Evolutionary conservation across 1,284 basidiomycete genomes (phyloP), one percentile per base, ranked within the genome.

Genomic region (Somion occarium): DNA sequence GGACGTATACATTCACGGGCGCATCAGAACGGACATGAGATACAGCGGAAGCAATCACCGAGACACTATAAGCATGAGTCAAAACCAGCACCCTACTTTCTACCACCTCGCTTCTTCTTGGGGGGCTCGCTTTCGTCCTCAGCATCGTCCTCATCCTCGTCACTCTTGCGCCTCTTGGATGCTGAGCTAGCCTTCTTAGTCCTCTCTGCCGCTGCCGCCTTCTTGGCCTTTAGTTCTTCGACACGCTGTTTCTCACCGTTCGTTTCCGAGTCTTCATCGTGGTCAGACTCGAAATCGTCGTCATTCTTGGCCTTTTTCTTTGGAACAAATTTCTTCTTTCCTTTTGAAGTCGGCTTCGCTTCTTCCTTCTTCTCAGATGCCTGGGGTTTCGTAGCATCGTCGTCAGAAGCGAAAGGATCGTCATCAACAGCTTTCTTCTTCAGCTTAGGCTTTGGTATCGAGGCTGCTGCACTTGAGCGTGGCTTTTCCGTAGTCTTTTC

Each of bases 331-430:
- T 53, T 44, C 60, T 67, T 69, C 44, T 76, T 63, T 37, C 41
- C 30, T 41, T 47, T 49, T 19, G 27, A 38, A 20, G 57, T 55
- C 12, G 13, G 42, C 24, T 34, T 19, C 63, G 67, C 70, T 65
- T 77, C 74, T 49, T 76, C 69, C 27, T 50, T 63, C n/a, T 66
- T 64, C 53, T 61, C 64, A 9, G n/a, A n/a, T n/a, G n/a, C n/a
- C n/a, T n/a, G n/a, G n/a, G n/a, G n/a, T n/a, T n/a, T n/a, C 7
- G 62, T 62, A 38, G 61, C 63, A 1, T 73, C 73, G 22, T 70
- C 67, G 46, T 79, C 77, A 44, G 78, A 79, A 42, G 61, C 73
- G 63, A 82, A 81, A 2, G 70, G 70, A 59, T 80, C 71, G 37
- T 72, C 69, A 1, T 56, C 55, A 15, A 49, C 60, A 24, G 64